phyloP scores from a whole-genome alignment of 805 yeast species.

The Saturnispora galanensis region DNA sequence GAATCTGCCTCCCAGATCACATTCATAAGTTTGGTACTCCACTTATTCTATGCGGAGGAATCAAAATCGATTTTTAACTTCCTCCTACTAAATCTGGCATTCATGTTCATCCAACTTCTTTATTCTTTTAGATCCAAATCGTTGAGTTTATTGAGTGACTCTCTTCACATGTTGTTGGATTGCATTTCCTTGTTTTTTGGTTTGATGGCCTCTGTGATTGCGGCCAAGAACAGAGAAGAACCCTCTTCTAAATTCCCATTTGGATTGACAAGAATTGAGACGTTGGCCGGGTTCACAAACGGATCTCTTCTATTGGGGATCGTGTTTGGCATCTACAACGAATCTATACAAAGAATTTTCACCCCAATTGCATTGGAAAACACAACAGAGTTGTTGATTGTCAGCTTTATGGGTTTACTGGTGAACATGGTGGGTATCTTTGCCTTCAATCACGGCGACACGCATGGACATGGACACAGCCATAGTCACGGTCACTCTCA shows the following conservation, averaged over 20 bases:
- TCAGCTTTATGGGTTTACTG: slow-evolving; percentile 71
- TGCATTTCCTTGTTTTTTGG: slow-evolving; percentile 88
- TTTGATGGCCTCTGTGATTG: slow-evolving; percentile 61
- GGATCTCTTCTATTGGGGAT: slow-evolving; percentile 84
- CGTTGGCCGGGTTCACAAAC: slow-evolving; percentile 90
- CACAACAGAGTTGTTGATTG: slow-evolving; percentile 77
- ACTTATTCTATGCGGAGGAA: slow-evolving; percentile 44
- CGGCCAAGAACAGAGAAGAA: slow-evolving; percentile 21
- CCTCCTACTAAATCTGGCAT: slow-evolving; percentile 72
- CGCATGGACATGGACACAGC: slow-evolving; percentile 16
- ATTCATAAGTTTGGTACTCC: slow-evolving; percentile 20
- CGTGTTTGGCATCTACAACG: slow-evolving; percentile 77
- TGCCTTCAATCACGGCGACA: slow-evolving; percentile 66
- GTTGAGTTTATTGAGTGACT: slow-evolving; percentile 82
- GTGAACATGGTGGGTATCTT: slow-evolving; percentile 90
- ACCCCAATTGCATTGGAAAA: slow-evolving; percentile 70
- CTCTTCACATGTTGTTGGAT: slow-evolving; percentile 93
- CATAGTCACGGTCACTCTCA: slow-evolving; percentile 25
- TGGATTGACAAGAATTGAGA: slow-evolving; percentile 77
- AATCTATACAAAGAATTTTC: slow-evolving; percentile 72
- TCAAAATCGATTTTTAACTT: slow-evolving; percentile 86
- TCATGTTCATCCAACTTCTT: slow-evolving; percentile 88
- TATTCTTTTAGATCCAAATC: slow-evolving; percentile 92
- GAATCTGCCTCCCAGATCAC: slow-evolving; percentile 6
- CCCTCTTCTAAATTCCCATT: slow-evolving; percentile 54